Conservation (phyloP, 805 yeast species). For the Yamadazyma scolyti region DNA sequence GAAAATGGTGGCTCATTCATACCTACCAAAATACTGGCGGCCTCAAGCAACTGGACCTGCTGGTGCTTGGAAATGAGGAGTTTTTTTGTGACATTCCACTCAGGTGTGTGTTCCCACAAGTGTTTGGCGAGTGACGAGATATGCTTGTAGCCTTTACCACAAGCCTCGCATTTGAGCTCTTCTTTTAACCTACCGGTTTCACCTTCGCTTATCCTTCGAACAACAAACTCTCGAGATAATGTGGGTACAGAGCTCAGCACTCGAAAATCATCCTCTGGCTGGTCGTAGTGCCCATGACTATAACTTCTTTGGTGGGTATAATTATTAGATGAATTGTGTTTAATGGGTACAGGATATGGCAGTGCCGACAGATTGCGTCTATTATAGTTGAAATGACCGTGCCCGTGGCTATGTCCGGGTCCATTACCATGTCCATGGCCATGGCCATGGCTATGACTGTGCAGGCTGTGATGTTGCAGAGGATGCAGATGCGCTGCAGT, state of each 20-base stretch:
- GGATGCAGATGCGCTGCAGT: too few species aligned
- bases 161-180: slow-evolving; percentile 82
- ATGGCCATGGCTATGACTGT: too few species aligned
- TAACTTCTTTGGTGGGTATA: slow-evolving; percentile 5
- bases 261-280: slow-evolving; percentile 6
- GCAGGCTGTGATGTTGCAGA: too few species aligned
- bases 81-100: slow-evolving; percentile 85
- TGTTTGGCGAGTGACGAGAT: slow-evolving; percentile 85
- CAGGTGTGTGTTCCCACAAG: slow-evolving; percentile 93
- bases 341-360: slow-evolving; percentile 27
- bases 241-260: slow-evolving; percentile 37
- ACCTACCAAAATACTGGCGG: slow-evolving; percentile 72
- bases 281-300: slow-evolving; percentile 4
- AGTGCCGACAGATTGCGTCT: slow-evolving; percentile 24
- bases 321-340: slow-evolving; percentile 12
- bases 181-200: slow-evolving; percentile 83
- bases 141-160: slow-evolving; percentile 90
- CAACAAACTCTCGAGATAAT: slow-evolving; percentile 66
- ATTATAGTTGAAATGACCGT: slow-evolving; percentile 24
- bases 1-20: slow-evolving; percentile 32
- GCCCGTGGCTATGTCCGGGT: too few species aligned
- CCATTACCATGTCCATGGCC: slow-evolving; percentile 34
- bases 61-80: slow-evolving; percentile 81
- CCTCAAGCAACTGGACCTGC: slow-evolving; percentile 79
- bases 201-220: slow-evolving; percentile 79